Evolutionary conservation across 1,139 yeast genomes (phyloP).

Genomic region (Taphrina populina): DNA sequence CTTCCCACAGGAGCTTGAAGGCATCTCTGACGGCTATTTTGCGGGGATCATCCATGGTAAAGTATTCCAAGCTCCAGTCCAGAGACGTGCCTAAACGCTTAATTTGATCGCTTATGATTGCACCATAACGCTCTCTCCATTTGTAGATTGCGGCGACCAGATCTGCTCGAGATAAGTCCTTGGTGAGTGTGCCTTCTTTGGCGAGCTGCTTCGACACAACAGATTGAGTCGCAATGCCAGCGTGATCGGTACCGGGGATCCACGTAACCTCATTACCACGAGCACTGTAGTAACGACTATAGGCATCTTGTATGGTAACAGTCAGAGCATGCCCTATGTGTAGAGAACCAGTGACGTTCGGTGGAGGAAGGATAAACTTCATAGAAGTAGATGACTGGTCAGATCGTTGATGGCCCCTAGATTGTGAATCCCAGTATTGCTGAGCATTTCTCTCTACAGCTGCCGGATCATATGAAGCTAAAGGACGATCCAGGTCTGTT

Average conservation of each 20-base stretch:
- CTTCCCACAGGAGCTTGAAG: conserved; percentile 32
- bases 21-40: conserved; percentile 34
- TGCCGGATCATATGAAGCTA: conserved; percentile 5
- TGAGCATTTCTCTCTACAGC: not conserved
- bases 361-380: conserved; percentile 36
- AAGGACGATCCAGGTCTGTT: not conserved
- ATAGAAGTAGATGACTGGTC: not conserved
- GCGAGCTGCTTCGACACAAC: conserved; percentile 31
- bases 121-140: conserved; percentile 13
- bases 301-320: conserved; percentile 35
- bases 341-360: conserved; percentile 36
- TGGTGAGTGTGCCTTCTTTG: conserved; percentile 23
- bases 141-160: conserved; percentile 23
- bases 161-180: not conserved
- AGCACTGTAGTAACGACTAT: conserved; percentile 27
- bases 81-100: conserved; percentile 34
- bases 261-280: conserved; percentile 32
- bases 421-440: conserved; percentile 18
- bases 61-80: conserved; percentile 35
- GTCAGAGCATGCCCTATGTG: conserved; percentile 38
- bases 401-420: too few relatives aligned
- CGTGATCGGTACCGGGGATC: conserved; percentile 37
- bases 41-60: conserved; percentile 34
- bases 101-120: conserved; percentile 24
- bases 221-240: conserved; percentile 37